Conservation (phyloP, 2,329 filamentous ascomycete species). For the Exophiala sp. region DNA sequence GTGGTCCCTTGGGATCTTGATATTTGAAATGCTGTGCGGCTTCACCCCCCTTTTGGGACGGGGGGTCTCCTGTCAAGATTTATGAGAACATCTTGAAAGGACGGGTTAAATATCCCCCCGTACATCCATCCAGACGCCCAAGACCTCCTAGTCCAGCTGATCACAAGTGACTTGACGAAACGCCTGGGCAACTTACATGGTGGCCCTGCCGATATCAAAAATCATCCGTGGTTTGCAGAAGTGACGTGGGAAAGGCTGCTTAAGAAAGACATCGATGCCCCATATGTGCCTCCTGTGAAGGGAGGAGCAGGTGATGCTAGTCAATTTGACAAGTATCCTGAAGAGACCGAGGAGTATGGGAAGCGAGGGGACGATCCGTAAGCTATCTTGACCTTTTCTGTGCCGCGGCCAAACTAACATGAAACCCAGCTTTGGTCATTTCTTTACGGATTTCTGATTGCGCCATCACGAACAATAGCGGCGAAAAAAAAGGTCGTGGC, state of each 20-base stretch:
- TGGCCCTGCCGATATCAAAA: constrained; percentile 87
- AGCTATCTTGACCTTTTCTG: constrained; percentile 35
- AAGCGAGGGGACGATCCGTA: constrained; percentile 74
- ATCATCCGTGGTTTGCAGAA: constrained; percentile 91
- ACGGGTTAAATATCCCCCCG: constrained; percentile 88
- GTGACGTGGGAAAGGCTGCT: constrained; percentile 94
- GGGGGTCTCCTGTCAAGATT: constrained; percentile 95
- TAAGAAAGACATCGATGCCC: constrained; percentile 95
- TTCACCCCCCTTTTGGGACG: constrained; percentile 99
- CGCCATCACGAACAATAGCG: not conserved
- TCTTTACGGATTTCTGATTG: constrained; percentile 66
- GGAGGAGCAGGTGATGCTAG: constrained; percentile 91
- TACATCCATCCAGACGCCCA: constrained; percentile 94
- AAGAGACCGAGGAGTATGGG: constrained; percentile 92
- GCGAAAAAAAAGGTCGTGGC: not conserved
- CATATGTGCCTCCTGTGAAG: constrained; percentile 92
- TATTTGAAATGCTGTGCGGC: constrained; percentile 98
- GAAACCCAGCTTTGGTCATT: constrained; percentile 57
- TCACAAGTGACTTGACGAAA: constrained; percentile 92
- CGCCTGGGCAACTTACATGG: constrained; percentile 88
- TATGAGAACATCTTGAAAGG: constrained; percentile 98
- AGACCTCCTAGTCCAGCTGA: constrained; percentile 83
- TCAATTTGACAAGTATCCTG: constrained; percentile 96
- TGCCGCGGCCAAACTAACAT: constrained; percentile 9
- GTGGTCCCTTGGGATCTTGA: constrained; percentile 97